A percentile compares a stretch with the other conserved stretches of the same genome.
These are phyloP conservation scores for Myochromella boudieri DNA, from an alignment of 768 basidiomycete species.

Conservation along the genomic window DNA sequence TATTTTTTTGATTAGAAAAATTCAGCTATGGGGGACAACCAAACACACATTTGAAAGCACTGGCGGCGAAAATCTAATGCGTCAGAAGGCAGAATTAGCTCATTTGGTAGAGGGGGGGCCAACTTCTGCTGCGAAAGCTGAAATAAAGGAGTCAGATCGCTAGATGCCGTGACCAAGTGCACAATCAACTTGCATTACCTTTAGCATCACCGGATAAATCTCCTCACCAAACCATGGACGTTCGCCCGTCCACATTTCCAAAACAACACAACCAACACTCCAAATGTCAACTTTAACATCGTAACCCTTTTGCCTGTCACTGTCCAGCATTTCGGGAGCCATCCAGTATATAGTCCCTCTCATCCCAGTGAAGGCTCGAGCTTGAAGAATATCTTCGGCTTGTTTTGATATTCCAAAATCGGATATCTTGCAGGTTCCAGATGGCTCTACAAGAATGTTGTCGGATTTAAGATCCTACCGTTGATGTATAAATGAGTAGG, in stretches of 20 bases:
- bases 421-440: slow-evolving; percentile 89
- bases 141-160: background rate
- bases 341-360: slow-evolving; percentile 95
- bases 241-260: slow-evolving; percentile 96
- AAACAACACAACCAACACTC: slow-evolving; percentile 89
- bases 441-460: slow-evolving; percentile 87
- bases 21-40: background rate
- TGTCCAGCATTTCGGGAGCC: slow-evolving; percentile 84
- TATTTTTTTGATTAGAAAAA: slow-evolving; percentile 24
- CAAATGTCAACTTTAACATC: slow-evolving; percentile 96
- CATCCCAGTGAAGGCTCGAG: slow-evolving; percentile 72
- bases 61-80: slow-evolving; percentile 73
- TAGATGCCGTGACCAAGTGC: background rate
- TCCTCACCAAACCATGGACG: slow-evolving; percentile 84
- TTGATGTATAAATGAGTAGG: slow-evolving; percentile 4
- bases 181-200: slow-evolving; percentile 44
- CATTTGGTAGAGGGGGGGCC: slow-evolving; percentile 76
- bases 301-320: slow-evolving; percentile 68
- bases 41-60: slow-evolving; percentile 72
- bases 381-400: slow-evolving; percentile 62
- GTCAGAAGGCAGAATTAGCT: slow-evolving; percentile 55
- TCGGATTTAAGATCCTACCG: slow-evolving; percentile 87
- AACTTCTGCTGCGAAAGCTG: slow-evolving; percentile 67
- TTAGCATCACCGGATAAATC: slow-evolving; percentile 73
- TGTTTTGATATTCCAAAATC: slow-evolving; percentile 98